Conservation (phyloP, 1,139 yeast species). For the Debaryomyces subglobosus region DNA sequence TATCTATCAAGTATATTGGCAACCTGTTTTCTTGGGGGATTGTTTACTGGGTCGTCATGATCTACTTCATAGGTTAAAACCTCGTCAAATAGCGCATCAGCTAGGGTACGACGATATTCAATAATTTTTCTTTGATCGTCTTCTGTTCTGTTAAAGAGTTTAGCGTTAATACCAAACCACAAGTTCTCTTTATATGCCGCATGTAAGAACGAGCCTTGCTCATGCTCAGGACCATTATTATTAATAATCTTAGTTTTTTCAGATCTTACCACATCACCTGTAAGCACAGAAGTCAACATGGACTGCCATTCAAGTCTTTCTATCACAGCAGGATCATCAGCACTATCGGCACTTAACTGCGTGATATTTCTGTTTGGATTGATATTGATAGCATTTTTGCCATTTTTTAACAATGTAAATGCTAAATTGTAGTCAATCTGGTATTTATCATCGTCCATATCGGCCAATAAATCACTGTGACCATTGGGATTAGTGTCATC, state of each 20-base stretch:
- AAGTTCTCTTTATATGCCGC: constrained; percentile 73
- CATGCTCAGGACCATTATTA: constrained; percentile 43
- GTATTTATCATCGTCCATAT: constrained; percentile 46
- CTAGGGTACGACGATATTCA: constrained; percentile 71
- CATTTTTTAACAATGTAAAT: constrained; percentile 35
- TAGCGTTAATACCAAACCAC: constrained; percentile 83
- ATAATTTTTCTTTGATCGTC: constrained; percentile 78
- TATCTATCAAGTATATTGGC: constrained; percentile 58
- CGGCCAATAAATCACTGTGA: constrained; percentile 42
- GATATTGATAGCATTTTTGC: constrained; percentile 35
- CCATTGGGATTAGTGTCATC: constrained; percentile 24
- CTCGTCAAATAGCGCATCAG: constrained; percentile 75
- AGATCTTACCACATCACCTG: constrained; percentile 91
- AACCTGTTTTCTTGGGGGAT: constrained; percentile 53
- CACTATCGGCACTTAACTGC: constrained; percentile 44
- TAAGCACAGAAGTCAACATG: constrained; percentile 85
- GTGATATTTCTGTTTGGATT: constrained; percentile 42
- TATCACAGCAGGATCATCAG: constrained; percentile 64
- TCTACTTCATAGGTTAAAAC: constrained; percentile 63
- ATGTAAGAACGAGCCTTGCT: constrained; percentile 52
- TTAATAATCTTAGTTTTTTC: constrained; percentile 81
- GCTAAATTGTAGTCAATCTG: constrained; percentile 47
- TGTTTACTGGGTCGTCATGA: constrained; percentile 34
- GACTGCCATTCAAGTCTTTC: constrained; percentile 97
- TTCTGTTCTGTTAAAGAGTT: constrained; percentile 76